Conservation (phyloP, 306 rosid species). For the Cicer cuneatum region DNA sequence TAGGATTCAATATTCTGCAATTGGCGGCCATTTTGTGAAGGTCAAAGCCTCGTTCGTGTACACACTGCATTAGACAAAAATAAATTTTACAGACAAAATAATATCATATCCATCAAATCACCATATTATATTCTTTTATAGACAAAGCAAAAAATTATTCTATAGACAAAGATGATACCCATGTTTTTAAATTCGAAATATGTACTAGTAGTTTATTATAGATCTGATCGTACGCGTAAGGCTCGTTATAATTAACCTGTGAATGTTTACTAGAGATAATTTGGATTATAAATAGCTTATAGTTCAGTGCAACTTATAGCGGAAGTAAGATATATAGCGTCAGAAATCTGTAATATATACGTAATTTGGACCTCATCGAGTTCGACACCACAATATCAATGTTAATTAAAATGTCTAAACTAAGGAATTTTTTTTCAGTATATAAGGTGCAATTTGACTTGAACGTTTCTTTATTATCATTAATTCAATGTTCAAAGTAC, state of each 20-base stretch:
- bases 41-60: constrained; percentile 32
- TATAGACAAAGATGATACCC: too few relatives aligned
- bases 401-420: constrained; percentile 7
- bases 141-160: too few relatives aligned
- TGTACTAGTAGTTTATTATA: too few relatives aligned
- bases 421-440: neutral
- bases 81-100: too few relatives aligned
- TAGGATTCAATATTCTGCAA: neutral
- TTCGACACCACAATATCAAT: constrained; percentile 16
- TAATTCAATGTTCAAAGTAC: constrained; percentile 46
- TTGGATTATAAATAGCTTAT: too few relatives aligned
- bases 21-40: constrained; percentile 23
- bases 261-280: constrained; percentile 1
- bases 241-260: constrained; percentile 21
- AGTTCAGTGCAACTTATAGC: neutral
- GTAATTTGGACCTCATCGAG: neutral
- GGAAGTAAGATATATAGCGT: constrained; percentile 3
- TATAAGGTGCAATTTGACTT: constrained; percentile 42
- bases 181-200: too few relatives aligned
- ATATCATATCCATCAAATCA: too few relatives aligned
- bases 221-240: too few relatives aligned
- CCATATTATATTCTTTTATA: too few relatives aligned
- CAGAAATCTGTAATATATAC: neutral
- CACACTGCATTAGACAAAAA: constrained; percentile 18
- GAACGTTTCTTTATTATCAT: constrained; percentile 12